Evolutionary conservation across 257 asterid species (phyloP).

Genomic region (Solanum peruvianum): DNA sequence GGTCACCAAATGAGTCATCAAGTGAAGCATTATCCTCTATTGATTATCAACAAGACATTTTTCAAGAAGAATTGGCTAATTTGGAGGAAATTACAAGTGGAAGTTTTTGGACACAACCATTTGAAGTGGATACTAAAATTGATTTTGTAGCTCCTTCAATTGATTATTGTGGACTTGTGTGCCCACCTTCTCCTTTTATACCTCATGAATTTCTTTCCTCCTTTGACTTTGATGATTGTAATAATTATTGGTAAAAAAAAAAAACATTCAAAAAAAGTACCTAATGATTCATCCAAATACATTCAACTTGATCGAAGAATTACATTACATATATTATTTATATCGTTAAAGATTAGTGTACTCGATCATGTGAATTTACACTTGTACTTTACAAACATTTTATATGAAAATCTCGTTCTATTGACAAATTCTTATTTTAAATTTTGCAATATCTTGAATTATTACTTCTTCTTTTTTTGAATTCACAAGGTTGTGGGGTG

Average conservation of each 20-base stretch:
- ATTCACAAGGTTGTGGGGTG: neutral
- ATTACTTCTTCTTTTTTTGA: too few species aligned
- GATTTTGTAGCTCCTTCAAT: neutral
- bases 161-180: neutral
- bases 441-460: too few species aligned
- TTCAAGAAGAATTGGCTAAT: neutral
- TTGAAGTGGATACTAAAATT: neutral
- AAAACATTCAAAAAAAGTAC: neutral
- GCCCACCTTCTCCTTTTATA: constrained; percentile 12
- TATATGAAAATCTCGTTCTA: neutral
- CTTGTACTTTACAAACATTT: neutral
- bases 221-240: neutral
- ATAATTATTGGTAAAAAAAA: neutral
- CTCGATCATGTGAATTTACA: neutral
- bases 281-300: neutral
- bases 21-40: neutral
- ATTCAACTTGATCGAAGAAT: too few species aligned
- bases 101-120: constrained; percentile 3
- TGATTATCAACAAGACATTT: neutral
- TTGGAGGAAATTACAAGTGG: neutral
- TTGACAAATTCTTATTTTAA: neutral
- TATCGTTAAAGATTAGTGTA: neutral
- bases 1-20: neutral
- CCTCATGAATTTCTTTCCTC: neutral
- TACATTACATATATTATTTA: neutral